A percentile compares a stretch with the other conserved stretches of the same genome.
These are phyloP conservation scores for Kurtzmaniella quercitrusa DNA, from an alignment of 1,139 yeast genomes.

Conservation along the genomic window DNA sequence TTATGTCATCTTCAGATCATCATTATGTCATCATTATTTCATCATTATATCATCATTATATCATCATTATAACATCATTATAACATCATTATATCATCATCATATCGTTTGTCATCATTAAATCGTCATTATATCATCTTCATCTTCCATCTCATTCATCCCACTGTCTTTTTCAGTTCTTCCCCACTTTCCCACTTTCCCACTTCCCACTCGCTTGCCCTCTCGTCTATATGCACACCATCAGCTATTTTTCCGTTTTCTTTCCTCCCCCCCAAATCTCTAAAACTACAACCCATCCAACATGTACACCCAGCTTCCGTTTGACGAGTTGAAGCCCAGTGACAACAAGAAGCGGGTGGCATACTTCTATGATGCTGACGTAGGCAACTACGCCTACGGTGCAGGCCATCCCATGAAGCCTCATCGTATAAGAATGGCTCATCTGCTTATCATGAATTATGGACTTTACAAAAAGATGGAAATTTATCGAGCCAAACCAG, in stretches of 20 bases:
- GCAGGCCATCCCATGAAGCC: constrained; percentile 99
- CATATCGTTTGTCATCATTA: too few species aligned
- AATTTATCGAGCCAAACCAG: constrained; percentile 94
- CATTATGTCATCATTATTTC: too few species aligned
- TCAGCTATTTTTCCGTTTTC: neutral
- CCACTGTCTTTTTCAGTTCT: too few species aligned
- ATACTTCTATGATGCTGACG: constrained; percentile 64
- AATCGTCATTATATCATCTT: too few species aligned
- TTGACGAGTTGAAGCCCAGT: constrained; percentile 42
- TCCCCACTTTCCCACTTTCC: neutral
- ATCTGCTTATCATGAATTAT: constrained; percentile 92
- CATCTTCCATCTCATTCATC: too few species aligned
- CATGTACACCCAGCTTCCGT: constrained; percentile 43
- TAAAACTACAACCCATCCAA: neutral
- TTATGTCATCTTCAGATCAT: too few species aligned
- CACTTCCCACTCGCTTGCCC: neutral
- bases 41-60: too few species aligned
- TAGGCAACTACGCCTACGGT: constrained; percentile 96
- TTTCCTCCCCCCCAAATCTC: neutral
- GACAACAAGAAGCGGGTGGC: constrained; percentile 42
- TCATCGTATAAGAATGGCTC: constrained; percentile 98
- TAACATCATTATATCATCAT: too few species aligned
- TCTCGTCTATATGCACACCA: neutral
- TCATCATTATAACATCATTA: too few species aligned
- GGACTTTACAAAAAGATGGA: constrained; percentile 97